Percentiles rank a stretch among this genome's conserved stretches.
Evolutionary conservation across 73 alveolate species (phyloP).

Genomic region (Urostyla sp.): DNA sequence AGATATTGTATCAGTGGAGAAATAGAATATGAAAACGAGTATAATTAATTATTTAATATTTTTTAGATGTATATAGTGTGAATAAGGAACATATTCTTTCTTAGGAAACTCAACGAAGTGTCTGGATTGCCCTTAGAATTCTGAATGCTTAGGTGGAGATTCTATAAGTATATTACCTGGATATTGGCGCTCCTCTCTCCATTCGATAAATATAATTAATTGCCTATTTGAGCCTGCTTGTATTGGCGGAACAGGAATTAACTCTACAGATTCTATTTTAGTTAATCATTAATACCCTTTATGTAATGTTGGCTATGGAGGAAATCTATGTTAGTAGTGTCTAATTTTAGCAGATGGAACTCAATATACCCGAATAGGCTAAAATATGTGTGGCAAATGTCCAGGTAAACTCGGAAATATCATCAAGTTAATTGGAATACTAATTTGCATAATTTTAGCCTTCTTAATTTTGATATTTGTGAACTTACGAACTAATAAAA

Average conservation of each 20-base stretch:
- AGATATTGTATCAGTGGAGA: conserved; percentile 15
- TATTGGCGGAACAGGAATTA: not conserved
- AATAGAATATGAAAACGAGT: not conserved
- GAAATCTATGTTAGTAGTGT: conserved; percentile 1
- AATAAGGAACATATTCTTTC: not conserved
- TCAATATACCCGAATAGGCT: conserved; percentile 1
- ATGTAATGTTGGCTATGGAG: conserved; percentile 14
- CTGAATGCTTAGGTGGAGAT: conserved; percentile 40
- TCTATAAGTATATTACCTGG: conserved; percentile 17
- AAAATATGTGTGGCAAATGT: conserved; percentile 7
- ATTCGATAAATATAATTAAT: not conserved
- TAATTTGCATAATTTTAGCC: not conserved
- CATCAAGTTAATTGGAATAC: not conserved
- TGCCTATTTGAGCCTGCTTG: conserved; percentile 32
- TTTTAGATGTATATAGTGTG: conserved; percentile 12
- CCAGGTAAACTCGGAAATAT: not conserved
- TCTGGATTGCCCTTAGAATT: conserved; percentile 8
- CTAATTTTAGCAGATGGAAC: not conserved
- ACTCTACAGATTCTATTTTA: not conserved
- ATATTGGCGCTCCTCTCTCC: conserved; percentile 45
- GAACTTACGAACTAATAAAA: not conserved
- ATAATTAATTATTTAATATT: not conserved
- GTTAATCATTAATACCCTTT: not conserved
- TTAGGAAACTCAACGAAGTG: not conserved
- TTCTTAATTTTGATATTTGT: not conserved